These are phyloP conservation scores for Apiospora pterosperma DNA, from an alignment of 2,329 filamentous ascomycete species.

Conservation along the genomic window DNA sequence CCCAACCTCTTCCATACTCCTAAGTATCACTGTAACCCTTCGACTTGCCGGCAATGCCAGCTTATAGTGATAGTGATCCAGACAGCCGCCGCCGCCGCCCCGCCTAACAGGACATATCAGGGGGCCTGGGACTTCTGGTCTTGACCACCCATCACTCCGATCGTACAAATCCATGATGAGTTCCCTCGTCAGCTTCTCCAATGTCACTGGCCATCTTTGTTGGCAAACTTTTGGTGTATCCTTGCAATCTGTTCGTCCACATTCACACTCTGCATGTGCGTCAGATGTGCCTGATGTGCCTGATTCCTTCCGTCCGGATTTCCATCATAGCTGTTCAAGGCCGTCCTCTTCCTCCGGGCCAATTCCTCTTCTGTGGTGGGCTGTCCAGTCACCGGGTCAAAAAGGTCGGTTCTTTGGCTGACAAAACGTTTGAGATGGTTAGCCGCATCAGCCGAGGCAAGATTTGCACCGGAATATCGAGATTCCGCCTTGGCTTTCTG, in stretches of 20 bases:
- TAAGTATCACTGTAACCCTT: not conserved
- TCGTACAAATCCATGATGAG: not conserved
- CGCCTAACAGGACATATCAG: not conserved
- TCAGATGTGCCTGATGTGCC: constrained; percentile 33
- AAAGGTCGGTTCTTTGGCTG: constrained; percentile 82
- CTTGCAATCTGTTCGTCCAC: constrained; percentile 81
- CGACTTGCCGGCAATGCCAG: not conserved
- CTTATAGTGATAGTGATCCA: not conserved
- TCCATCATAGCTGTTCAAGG: constrained; percentile 62
- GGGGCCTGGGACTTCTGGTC: not conserved
- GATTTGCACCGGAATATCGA: constrained; percentile 79
- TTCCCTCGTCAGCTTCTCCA: not conserved
- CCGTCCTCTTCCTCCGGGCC: constrained; percentile 72
- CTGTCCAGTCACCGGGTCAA: constrained; percentile 70
- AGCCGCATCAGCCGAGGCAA: constrained; percentile 82
- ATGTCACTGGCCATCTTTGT: constrained; percentile 20
- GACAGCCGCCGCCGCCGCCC: not conserved
- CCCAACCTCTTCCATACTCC: not conserved
- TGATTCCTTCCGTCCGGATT: constrained; percentile 46
- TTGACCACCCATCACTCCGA: not conserved
- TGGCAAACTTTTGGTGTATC: constrained; percentile 53
- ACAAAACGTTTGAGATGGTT: constrained; percentile 95
- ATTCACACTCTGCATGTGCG: constrained; percentile 65
- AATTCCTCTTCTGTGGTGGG: constrained; percentile 70
- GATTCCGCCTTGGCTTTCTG: constrained; percentile 87